These are phyloP conservation scores for Ricinus communis DNA, from an alignment of 345 rosid species.

Conservation along the genomic window DNA sequence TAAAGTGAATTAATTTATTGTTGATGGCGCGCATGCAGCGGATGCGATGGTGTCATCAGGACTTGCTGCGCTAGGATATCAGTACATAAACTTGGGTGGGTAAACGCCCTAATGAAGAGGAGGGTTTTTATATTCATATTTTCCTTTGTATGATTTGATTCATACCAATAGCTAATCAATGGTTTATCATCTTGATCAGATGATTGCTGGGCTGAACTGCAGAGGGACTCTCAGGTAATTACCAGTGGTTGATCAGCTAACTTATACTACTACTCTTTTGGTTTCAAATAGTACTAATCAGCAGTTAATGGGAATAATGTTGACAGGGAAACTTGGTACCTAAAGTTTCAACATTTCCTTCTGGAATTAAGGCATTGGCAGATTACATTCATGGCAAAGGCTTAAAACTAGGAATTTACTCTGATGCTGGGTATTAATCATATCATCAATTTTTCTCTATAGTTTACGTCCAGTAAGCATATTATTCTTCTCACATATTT, in stretches of 20 bases:
- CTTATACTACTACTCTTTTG: too few relatives aligned
- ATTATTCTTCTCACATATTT: too few relatives aligned
- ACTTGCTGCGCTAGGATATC: constrained; percentile 29
- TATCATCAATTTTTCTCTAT: background rate
- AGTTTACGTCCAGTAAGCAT: too few relatives aligned
- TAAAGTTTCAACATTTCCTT: constrained; percentile 64
- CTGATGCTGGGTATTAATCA: constrained; percentile 71
- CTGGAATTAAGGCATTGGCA: constrained; percentile 80
- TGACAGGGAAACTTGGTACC: constrained; percentile 66
- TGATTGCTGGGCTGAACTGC: constrained; percentile 55
- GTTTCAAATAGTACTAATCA: too few relatives aligned
- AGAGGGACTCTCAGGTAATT: constrained; percentile 40
- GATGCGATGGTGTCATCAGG: constrained; percentile 33
- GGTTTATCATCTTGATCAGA: constrained; percentile 29
- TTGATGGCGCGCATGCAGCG: constrained; percentile 6
- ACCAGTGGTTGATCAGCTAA: too few relatives aligned
- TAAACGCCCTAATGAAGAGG: background rate
- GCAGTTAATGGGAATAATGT: too few relatives aligned
- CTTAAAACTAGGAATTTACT: constrained; percentile 85
- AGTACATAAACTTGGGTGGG: constrained; percentile 24
- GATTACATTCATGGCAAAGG: constrained; percentile 84
- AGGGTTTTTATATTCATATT: too few relatives aligned
- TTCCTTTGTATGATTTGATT: too few relatives aligned
- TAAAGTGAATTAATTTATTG: background rate
- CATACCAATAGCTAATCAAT: too few relatives aligned